A percentile compares a stretch with the other conserved stretches of the same genome.
phyloP scores from a whole-genome alignment of 1,284 basidiomycete genomes.

The Sanghuangporus baumii region DNA sequence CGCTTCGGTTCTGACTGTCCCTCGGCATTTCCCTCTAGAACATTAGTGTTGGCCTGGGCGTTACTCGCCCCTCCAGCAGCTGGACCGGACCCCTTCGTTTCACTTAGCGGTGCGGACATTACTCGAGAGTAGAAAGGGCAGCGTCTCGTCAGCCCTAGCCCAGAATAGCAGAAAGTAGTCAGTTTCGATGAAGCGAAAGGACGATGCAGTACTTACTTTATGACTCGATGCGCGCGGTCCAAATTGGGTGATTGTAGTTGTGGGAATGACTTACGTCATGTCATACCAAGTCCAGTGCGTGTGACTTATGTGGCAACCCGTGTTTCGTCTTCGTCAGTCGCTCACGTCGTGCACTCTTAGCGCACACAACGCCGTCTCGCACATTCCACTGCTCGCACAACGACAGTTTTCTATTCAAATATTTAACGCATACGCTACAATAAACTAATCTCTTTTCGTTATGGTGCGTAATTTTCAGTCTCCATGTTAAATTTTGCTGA shows the following conservation, averaged over 20 bases:
- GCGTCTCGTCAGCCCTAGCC: not conserved
- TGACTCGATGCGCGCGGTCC: not conserved
- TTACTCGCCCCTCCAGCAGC: not conserved
- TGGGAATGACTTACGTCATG: not conserved
- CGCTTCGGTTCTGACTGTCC: conserved; percentile 34
- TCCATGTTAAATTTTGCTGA: not conserved
- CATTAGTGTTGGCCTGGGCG: conserved; percentile 25
- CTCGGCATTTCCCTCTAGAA: conserved; percentile 22
- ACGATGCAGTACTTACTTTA: not conserved
- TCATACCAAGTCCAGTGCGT: not conserved
- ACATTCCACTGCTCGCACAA: not conserved
- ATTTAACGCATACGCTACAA: not conserved
- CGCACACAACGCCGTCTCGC: not conserved
- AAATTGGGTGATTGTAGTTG: not conserved
- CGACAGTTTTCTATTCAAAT: not conserved
- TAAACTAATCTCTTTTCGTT: not conserved
- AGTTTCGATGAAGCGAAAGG: not conserved
- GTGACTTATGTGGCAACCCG: too few relatives aligned
- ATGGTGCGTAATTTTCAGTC: conserved; percentile 18
- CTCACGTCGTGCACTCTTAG: not conserved
- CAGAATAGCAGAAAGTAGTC: not conserved
- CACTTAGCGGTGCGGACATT: conserved; percentile 5
- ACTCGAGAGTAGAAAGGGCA: not conserved
- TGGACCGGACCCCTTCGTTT: not conserved
- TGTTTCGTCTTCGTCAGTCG: too few relatives aligned